phyloP scores from a whole-genome alignment of 768 basidiomycete species.

The Amanita exitialis region DNA sequence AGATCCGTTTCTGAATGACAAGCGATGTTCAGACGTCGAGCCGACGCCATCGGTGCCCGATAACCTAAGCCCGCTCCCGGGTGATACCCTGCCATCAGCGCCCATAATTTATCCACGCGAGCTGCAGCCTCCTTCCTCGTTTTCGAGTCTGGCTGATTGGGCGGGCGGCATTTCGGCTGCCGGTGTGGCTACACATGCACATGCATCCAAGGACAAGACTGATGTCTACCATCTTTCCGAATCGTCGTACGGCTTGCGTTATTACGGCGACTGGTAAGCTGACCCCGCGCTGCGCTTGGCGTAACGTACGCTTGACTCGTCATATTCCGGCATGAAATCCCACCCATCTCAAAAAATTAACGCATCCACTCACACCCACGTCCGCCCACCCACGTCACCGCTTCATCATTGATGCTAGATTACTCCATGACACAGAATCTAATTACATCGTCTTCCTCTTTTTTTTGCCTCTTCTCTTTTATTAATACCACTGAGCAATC shows the following conservation, averaged over 20 bases:
- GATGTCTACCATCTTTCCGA: neutral
- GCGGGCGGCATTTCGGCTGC: neutral
- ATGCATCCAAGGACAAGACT: neutral
- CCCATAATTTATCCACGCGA: neutral
- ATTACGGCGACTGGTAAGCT: slow-evolving; percentile 1
- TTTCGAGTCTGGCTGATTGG: slow-evolving; percentile 6
- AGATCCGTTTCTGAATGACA: slow-evolving; percentile 1
- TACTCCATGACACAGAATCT: neutral
- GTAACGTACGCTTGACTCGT: neutral
- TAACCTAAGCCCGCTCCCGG: neutral
- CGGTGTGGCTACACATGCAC: neutral
- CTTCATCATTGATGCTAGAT: neutral
- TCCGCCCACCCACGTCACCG: neutral
- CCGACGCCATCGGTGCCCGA: neutral
- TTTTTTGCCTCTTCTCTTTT: neutral
- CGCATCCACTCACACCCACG: neutral
- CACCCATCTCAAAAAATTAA: too few species aligned
- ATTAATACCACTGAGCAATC: neutral
- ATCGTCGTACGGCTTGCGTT: neutral
- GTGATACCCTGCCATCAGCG: neutral
- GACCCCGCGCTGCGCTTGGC: neutral
- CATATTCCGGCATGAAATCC: neutral
- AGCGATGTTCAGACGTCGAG: neutral
- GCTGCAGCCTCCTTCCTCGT: neutral
- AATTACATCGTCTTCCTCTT: neutral